phyloP scores from a whole-genome alignment of 176 grass and related monocot species.

The Ensete glaucum region DNA sequence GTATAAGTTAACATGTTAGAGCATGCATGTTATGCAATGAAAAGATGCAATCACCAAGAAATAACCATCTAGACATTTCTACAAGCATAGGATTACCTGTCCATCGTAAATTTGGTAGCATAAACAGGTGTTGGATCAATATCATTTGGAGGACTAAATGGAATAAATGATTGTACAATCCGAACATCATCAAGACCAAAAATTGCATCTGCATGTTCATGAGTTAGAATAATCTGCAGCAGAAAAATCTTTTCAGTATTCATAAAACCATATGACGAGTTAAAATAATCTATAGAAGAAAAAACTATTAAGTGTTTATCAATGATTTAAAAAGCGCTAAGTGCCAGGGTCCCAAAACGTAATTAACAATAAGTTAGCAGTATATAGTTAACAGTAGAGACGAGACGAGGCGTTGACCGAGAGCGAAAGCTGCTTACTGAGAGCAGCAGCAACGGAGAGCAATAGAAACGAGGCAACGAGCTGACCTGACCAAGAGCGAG shows the following conservation, averaged over 20 bases:
- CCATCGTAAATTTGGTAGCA: conserved; percentile 72
- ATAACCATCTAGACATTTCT: background rate
- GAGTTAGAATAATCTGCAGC: conserved; percentile 82
- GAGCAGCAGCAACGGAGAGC: too few relatives aligned
- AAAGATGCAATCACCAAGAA: too few relatives aligned
- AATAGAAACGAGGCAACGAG: too few relatives aligned
- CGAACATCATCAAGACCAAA: conserved; percentile 93
- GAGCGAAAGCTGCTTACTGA: too few relatives aligned
- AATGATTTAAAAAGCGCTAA: too few relatives aligned
- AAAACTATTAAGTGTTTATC: too few relatives aligned
- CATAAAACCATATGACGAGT: background rate
- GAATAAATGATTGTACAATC: conserved; percentile 62
- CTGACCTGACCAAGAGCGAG: too few relatives aligned
- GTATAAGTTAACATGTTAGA: background rate
- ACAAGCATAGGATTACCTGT: conserved; percentile 43
- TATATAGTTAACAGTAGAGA: too few relatives aligned
- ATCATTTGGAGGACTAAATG: conserved; percentile 72
- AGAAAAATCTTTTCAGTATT: background rate
- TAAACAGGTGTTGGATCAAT: conserved; percentile 86
- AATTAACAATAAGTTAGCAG: too few relatives aligned
- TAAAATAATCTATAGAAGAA: too few relatives aligned
- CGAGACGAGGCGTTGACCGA: too few relatives aligned
- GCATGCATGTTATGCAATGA: background rate
- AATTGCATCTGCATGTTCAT: conserved; percentile 90
- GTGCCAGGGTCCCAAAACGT: too few relatives aligned